These are phyloP conservation scores for Guillardia theta DNA, from an alignment of 78 protist genomes.

Conservation along the genomic window DNA sequence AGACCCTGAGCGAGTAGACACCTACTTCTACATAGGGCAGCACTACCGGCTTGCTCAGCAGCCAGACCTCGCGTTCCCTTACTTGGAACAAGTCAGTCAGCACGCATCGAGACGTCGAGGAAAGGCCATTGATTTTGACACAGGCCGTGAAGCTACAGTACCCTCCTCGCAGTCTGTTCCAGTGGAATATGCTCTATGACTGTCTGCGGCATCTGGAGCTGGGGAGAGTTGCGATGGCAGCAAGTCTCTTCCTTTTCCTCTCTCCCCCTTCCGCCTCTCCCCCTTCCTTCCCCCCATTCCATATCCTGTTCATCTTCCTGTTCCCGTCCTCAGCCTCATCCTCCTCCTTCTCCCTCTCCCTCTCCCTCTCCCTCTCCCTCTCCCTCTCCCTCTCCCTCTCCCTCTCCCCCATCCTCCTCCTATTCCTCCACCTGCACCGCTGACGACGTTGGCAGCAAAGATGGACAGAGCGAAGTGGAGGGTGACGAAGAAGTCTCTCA, in stretches of 20 bases:
- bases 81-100: neutral
- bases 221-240: too few relatives aligned
- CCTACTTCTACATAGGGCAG: slow-evolving; percentile 38
- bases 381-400: neutral
- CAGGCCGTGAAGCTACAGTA: neutral
- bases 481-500: neutral
- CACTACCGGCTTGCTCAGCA: slow-evolving; percentile 1
- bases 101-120: neutral
- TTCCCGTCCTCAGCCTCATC: neutral
- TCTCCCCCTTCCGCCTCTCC: neutral
- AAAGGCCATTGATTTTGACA: neutral
- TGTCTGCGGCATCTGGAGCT: slow-evolving; percentile 2
- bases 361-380: neutral
- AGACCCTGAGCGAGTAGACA: slow-evolving; percentile 42
- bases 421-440: neutral
- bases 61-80: neutral
- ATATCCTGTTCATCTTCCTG: neutral
- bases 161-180: neutral
- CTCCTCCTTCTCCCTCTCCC: neutral
- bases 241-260: neutral
- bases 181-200: neutral
- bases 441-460: neutral
- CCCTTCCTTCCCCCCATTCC: neutral
- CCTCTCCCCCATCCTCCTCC: neutral
- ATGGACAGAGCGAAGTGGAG: neutral